phyloP scores from a whole-genome alignment of 805 yeast species.

The Yarrowia sp. region DNA sequence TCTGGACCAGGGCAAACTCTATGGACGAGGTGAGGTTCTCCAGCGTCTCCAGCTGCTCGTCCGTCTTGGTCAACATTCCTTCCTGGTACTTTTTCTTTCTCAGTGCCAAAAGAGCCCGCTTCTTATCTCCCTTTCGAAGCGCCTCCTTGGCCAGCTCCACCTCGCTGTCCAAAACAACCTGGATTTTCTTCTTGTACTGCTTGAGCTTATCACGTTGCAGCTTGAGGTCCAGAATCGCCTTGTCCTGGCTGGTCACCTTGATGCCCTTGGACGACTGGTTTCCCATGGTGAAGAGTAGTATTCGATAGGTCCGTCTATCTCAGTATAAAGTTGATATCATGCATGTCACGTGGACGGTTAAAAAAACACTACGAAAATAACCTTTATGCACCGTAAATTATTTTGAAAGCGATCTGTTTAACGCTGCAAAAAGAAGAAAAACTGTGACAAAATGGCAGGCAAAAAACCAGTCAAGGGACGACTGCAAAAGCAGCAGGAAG shows the following conservation, averaged over 20 bases:
- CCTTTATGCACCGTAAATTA: slow-evolving; percentile 15
- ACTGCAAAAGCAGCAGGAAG: slow-evolving; percentile 12
- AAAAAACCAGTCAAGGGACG: slow-evolving; percentile 8
- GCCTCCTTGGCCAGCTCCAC: slow-evolving; percentile 55
- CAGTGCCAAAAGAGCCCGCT: slow-evolving; percentile 64
- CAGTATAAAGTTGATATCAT: neutral
- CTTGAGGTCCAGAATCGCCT: slow-evolving; percentile 81
- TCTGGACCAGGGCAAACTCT: slow-evolving; percentile 86
- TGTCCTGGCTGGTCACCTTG: slow-evolving; percentile 77
- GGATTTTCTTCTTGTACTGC: slow-evolving; percentile 64
- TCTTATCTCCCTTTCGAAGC: slow-evolving; percentile 50
- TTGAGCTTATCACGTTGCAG: slow-evolving; percentile 80
- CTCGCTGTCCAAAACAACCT: slow-evolving; percentile 58
- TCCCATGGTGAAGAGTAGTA: slow-evolving; percentile 41
- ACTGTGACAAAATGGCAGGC: neutral
- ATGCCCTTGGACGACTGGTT: slow-evolving; percentile 31
- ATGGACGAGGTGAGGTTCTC: slow-evolving; percentile 61
- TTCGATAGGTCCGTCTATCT: too few relatives aligned
- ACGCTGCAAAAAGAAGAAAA: too few relatives aligned
- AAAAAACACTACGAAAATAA: neutral
- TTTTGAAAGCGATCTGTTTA: slow-evolving; percentile 2
- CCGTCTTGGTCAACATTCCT: slow-evolving; percentile 63
- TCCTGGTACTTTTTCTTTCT: slow-evolving; percentile 81
- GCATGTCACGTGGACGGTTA: neutral
- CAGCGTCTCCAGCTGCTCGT: slow-evolving; percentile 70